Percentiles rank a stretch among this genome's conserved stretches.
These are phyloP conservation scores for Ophiocordyceps sinensis DNA, from an alignment of 2,329 filamentous ascomycete genomes.

Conservation along the genomic window DNA sequence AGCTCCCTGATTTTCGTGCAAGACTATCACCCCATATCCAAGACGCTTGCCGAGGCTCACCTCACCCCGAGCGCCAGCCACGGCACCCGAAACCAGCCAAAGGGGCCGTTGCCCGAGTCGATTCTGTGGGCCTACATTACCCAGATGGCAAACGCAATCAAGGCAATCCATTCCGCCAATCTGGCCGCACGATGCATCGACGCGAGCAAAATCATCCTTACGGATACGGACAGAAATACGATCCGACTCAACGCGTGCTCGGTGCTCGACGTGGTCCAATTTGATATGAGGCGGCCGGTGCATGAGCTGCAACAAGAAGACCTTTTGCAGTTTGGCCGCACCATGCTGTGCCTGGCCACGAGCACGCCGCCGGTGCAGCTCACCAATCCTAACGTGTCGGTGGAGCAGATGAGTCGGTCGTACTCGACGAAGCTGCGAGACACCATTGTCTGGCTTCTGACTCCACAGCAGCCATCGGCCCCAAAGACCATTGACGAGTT, in stretches of 20 bases:
- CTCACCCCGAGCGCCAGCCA: constrained; percentile 29
- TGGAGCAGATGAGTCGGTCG: constrained; percentile 62
- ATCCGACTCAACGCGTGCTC: constrained; percentile 79
- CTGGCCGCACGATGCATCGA: constrained; percentile 79
- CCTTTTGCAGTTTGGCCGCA: constrained; percentile 65
- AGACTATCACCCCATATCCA: constrained; percentile 82
- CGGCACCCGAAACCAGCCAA: constrained; percentile 30
- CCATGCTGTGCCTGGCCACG: constrained; percentile 71
- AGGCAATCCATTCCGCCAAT: constrained; percentile 66
- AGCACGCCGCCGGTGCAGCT: constrained; percentile 41
- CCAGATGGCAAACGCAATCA: constrained; percentile 79
- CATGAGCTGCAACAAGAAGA: constrained; percentile 79
- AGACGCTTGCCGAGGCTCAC: constrained; percentile 77
- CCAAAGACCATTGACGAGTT: constrained; percentile 69
- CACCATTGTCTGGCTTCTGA: constrained; percentile 69
- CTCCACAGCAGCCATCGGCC: constrained; percentile 37
- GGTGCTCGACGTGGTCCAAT: constrained; percentile 79
- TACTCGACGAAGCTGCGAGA: constrained; percentile 71
- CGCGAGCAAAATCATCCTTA: constrained; percentile 76
- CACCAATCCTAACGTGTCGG: constrained; percentile 50
- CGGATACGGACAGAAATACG: constrained; percentile 79
- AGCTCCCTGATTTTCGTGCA: constrained; percentile 90
- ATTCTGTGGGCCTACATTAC: constrained; percentile 85
- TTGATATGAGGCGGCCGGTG: constrained; percentile 53
- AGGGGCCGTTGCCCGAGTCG: constrained; percentile 47